These are phyloP conservation scores for Coniosporium apollinis DNA, from an alignment of 495 filamentous ascomycete species.

Conservation along the genomic window DNA sequence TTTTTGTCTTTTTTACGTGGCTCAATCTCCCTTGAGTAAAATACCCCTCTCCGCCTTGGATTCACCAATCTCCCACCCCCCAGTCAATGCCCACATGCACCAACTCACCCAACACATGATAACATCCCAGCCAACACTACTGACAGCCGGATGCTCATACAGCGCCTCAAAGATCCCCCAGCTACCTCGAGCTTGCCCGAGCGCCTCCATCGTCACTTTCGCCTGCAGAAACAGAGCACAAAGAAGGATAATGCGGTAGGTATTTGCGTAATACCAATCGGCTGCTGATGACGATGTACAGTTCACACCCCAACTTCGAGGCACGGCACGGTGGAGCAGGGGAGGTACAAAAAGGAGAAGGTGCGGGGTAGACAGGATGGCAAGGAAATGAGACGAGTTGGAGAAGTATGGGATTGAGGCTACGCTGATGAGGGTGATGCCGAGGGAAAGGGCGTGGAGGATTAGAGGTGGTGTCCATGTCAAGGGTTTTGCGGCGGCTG, in stretches of 20 bases:
- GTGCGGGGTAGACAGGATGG: conserved; percentile 10
- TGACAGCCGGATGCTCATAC: conserved; percentile 18
- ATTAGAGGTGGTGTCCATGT: conserved; percentile 6
- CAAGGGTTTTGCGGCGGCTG: background rate
- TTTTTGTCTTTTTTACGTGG: background rate
- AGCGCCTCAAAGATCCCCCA: conserved; percentile 5
- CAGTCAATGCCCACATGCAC: background rate
- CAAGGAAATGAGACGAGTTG: conserved; percentile 10
- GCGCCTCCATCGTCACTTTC: background rate
- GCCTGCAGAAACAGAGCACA: background rate
- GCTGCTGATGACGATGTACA: background rate
- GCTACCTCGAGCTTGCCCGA: conserved; percentile 1
- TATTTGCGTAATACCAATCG: background rate
- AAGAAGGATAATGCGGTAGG: background rate
- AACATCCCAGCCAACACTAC: conserved; percentile 16
- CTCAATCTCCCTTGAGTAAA: background rate
- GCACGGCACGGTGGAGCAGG: conserved; percentile 5
- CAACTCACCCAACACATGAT: conserved; percentile 6
- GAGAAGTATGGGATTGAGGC: conserved; percentile 3
- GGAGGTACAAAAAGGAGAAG: conserved; percentile 10
- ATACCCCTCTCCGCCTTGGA: background rate
- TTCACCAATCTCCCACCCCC: background rate
- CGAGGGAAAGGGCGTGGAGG: conserved; percentile 4
- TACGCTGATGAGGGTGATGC: conserved; percentile 3
- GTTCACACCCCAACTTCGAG: conserved; percentile 1